Base-by-base conservation (phyloP, 352 stramenopile genomes). In the Nothophytophthora sp. region DNA sequence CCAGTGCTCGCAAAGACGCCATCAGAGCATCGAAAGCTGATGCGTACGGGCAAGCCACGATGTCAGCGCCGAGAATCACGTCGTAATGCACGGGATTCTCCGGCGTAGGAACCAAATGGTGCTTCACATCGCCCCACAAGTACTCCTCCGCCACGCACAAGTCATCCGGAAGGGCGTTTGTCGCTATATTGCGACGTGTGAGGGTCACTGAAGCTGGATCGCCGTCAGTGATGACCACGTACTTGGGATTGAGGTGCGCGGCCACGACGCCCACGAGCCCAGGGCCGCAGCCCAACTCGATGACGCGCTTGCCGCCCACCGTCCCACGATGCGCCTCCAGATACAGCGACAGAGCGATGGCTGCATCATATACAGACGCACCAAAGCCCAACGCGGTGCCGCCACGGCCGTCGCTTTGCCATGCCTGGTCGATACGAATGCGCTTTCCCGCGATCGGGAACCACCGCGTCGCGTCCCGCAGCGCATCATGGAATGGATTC, bases 31-130 rank as follows among this genome's bases (percentile, higher is more conserved):
- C 66, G 51, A 92, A 92, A 1, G 78, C 78, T 11, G 49, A 70
- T 10, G 63, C 81, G 54, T 95, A 95, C 34, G 84, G 84, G 54
- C 84, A 95, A 9, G 84, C 84, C 46, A 91, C 76, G 52, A 95
- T 92, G 46, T 95, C 84, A 3, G 81, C 80, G 29, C 84, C 84
- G 7, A 95, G 37, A 32, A 95, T 74, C 34, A 95, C 67, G 44
- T 95, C 84, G 48, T 76, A 92, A 43, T 62, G 7, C 27, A 49
- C 16, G 25, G 23, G 20, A n/a, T 37, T 22, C 7, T 57, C 30
- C 25, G 47, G 19, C 37, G 37, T 59, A 12, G 52, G 33, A 11
- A 73, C 30, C 7, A 87, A 23, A 0, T 24, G 37, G 41, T 71
- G 68, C 5, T 51, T 44, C 33, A 62, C 34, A 34, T 88, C 73